Evolutionary conservation across 2,329 filamentous ascomycete species (phyloP).

Genomic region (Dryadomyces sulphureus): DNA sequence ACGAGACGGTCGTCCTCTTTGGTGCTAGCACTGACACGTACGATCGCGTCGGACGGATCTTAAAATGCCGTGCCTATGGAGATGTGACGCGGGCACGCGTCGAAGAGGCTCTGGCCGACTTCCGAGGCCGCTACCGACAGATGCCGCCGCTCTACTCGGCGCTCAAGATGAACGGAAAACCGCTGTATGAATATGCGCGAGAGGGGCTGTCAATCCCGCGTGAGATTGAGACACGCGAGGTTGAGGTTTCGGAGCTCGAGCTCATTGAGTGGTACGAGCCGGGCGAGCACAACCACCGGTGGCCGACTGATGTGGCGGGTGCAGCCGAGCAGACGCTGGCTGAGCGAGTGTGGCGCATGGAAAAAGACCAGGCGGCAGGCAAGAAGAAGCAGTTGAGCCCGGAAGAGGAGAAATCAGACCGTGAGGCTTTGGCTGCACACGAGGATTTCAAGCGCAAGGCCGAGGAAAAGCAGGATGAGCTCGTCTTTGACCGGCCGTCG

Average conservation of each 20-base stretch:
- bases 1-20: slow-evolving; percentile 80
- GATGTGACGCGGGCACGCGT: slow-evolving; percentile 70
- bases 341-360: slow-evolving; percentile 52
- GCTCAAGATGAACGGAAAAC: slow-evolving; percentile 84
- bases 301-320: slow-evolving; percentile 67
- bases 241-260: slow-evolving; percentile 65
- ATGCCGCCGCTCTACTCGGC: slow-evolving; percentile 87
- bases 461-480: slow-evolving; percentile 40
- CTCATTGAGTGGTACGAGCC: slow-evolving; percentile 75
- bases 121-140: slow-evolving; percentile 75
- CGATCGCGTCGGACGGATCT: slow-evolving; percentile 71
- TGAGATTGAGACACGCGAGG: slow-evolving; percentile 67
- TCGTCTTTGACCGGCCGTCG: slow-evolving; percentile 35
- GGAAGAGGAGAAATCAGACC: slow-evolving; percentile 40
- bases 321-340: slow-evolving; percentile 62
- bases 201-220: slow-evolving; percentile 75
- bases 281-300: slow-evolving; percentile 63
- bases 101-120: slow-evolving; percentile 58
- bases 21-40: slow-evolving; percentile 89
- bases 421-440: slow-evolving; percentile 37
- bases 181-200: slow-evolving; percentile 88
- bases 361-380: slow-evolving; percentile 36
- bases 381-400: slow-evolving; percentile 34
- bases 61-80: slow-evolving; percentile 59
- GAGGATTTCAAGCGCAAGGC: slow-evolving; percentile 43